Base-by-base conservation (phyloP, 1,284 basidiomycete species). In the Pulveroboletus sp. region DNA sequence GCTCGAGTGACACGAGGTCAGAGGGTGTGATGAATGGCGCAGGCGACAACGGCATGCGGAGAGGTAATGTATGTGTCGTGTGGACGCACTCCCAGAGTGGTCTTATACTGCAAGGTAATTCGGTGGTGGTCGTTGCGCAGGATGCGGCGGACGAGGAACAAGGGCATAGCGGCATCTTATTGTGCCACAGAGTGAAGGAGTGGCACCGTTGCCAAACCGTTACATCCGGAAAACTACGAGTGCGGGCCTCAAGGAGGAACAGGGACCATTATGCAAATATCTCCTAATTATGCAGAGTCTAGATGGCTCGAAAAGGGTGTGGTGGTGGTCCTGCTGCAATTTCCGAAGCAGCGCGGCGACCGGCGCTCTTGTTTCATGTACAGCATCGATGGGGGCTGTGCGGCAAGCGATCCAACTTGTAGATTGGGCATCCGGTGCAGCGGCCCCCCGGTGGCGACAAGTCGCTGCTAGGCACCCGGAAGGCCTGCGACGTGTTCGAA, bases 401-500 rank as follows among this genome's bases (percentile, higher is more conserved):
- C 53, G 52, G 54, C 46, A 15, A 49, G 40, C 19, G 53, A 68
- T 62, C 44, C 32, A 12, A 6, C 16, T 11, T 16, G 26, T 39
- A 56, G 51, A 63, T 58, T 63, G 40, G 24, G 29, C 53, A 36
- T 50, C 58, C 62, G 59, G 65, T 40, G 46, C 7, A 29, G 53
- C 17, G 47, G 48, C 61, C 48, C 59, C 39, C 65, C 59, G 64
- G 35, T 58, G 50, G 48, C 10, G 47, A 24, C 39, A 33, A 39
- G 8, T 42, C 49, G 26, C 41, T 49, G 36, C 49, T 63, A 66
- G 33, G 51, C 50, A 56, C 40, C n/a, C 47, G 56, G 50, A 56
- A 87, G 68, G 1, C 87, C 86, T 10, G 84, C 84, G 75, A 84
- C 82, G 13, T 64, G 65, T 67, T 89, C 82, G 59, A 90, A 86